Conservation (phyloP, 1,139 yeast genomes). For the Geotrichum klebahnii region DNA sequence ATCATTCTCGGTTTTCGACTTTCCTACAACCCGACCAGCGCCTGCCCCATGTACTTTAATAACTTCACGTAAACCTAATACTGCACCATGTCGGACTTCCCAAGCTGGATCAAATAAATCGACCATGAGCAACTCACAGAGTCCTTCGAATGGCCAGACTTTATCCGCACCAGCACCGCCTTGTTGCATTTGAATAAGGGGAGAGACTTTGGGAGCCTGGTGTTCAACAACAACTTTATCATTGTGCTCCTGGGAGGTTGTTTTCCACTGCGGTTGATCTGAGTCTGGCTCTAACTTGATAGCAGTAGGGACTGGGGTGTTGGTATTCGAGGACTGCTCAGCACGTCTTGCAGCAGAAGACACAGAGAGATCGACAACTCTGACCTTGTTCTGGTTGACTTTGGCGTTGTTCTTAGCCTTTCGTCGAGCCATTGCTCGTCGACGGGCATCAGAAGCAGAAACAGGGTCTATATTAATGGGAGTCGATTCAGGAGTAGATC, state of each 20-base stretch:
- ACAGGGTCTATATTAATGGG: constrained; percentile 26
- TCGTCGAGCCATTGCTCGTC: constrained; percentile 90
- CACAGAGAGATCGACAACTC: constrained; percentile 67
- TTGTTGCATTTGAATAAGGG: constrained; percentile 72
- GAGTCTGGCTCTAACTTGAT: constrained; percentile 24
- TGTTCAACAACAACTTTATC: constrained; percentile 82
- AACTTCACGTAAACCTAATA: constrained; percentile 85
- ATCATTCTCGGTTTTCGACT: constrained; percentile 58
- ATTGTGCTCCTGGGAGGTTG: constrained; percentile 69
- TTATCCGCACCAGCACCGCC: constrained; percentile 64
- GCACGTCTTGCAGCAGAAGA: constrained; percentile 64
- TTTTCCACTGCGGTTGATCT: constrained; percentile 45
- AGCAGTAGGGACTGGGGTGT: constrained; percentile 20
- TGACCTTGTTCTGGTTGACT: constrained; percentile 53
- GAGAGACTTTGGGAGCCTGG: constrained; percentile 62
- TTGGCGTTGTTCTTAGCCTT: constrained; percentile 81
- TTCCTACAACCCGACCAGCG: constrained; percentile 77
- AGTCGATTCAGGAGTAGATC: constrained; percentile 24
- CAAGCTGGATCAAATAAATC: constrained; percentile 83
- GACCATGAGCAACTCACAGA: constrained; percentile 74
- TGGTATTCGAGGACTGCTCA: constrained; percentile 21
- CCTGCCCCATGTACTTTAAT: constrained; percentile 79
- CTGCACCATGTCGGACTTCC: constrained; percentile 97
- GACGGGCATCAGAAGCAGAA: constrained; percentile 60
- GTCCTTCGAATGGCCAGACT: constrained; percentile 96